These are phyloP conservation scores for Trichophaea hybrida DNA, from an alignment of 2,329 filamentous ascomycete species.

Conservation along the genomic window DNA sequence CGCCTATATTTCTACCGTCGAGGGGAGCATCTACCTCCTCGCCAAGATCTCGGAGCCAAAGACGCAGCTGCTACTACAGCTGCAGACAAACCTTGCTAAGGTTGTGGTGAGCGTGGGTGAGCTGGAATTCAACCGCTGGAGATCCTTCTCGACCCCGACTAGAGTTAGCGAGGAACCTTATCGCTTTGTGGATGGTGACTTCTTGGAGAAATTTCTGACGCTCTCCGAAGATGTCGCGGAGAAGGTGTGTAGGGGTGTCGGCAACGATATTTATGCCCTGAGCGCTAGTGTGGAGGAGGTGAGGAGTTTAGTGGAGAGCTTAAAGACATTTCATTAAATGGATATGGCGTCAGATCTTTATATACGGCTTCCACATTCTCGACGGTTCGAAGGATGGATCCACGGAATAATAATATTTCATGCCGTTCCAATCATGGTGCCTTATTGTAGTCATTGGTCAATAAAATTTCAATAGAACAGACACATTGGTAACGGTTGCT, in stretches of 20 bases:
- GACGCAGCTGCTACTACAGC: slow-evolving; percentile 65
- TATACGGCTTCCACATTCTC: no score
- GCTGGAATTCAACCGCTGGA: slow-evolving; percentile 62
- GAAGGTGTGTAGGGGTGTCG: slow-evolving; percentile 35
- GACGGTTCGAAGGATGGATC: no score
- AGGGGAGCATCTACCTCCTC: slow-evolving; percentile 84
- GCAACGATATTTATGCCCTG: not conserved
- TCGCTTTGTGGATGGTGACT: slow-evolving; percentile 81
- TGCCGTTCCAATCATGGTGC: no score
- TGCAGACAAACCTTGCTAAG: slow-evolving; percentile 58
- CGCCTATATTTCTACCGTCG: slow-evolving; percentile 81
- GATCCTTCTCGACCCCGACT: slow-evolving; percentile 64
- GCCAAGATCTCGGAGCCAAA: slow-evolving; percentile 58
- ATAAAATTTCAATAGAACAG: no score
- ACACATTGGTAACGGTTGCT: no score
- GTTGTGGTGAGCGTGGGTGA: slow-evolving; percentile 55
- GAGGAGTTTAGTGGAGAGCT: not conserved
- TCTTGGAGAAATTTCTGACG: slow-evolving; percentile 74
- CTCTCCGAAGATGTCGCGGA: slow-evolving; percentile 45
- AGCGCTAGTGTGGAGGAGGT: not conserved
- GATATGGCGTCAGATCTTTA: no score
- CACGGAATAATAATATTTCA: no score
- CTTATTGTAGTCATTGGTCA: no score
- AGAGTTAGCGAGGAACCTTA: slow-evolving; percentile 60
- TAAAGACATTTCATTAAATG: not conserved